Percentiles rank a stretch among this genome's conserved stretches.
These are phyloP conservation scores for Auxenochlorella pyrenoidosa DNA, from an alignment of 139 green algal species.

Conservation along the genomic window DNA sequence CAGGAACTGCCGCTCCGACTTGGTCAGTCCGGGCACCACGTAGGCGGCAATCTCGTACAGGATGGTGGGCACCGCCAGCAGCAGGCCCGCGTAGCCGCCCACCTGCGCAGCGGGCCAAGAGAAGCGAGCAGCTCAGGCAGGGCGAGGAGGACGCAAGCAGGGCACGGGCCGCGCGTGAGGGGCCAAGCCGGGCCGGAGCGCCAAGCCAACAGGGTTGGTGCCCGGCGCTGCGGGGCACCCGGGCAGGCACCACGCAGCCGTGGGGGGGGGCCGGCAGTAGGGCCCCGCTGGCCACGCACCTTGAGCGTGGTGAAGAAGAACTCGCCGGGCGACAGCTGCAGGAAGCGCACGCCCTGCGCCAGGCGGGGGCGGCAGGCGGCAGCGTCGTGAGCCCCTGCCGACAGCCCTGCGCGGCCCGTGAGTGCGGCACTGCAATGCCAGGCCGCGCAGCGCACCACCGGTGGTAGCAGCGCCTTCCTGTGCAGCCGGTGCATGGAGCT, in stretches of 20 bases:
- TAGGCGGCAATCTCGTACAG: slow-evolving; percentile 98
- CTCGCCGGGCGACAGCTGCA: slow-evolving; percentile 97
- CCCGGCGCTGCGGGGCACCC: no score
- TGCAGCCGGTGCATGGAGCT: neutral
- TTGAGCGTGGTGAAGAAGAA: slow-evolving; percentile 99
- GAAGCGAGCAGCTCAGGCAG: neutral
- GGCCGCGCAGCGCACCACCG: no score
- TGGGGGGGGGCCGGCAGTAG: no score
- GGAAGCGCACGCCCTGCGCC: slow-evolving; percentile 91
- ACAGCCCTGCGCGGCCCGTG: no score
- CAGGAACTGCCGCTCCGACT: slow-evolving; percentile 87
- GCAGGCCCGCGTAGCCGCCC: slow-evolving; percentile 93
- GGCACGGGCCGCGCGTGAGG: neutral
- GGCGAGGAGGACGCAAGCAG: neutral
- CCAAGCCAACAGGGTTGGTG: no score
- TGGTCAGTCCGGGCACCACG: slow-evolving; percentile 94
- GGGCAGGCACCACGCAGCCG: no score
- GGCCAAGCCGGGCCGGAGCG: no score
- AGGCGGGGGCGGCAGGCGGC: neutral
- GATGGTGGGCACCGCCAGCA: slow-evolving; percentile 91
- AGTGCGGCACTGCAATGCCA: neutral
- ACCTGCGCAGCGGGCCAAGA: slow-evolving; percentile 66
- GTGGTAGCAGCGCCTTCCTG: neutral
- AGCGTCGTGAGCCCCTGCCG: neutral
- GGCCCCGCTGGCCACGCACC: no score